These are phyloP conservation scores for Aureobasidium namibiae DNA, from an alignment of 2,329 filamentous ascomycete species.

Conservation along the genomic window DNA sequence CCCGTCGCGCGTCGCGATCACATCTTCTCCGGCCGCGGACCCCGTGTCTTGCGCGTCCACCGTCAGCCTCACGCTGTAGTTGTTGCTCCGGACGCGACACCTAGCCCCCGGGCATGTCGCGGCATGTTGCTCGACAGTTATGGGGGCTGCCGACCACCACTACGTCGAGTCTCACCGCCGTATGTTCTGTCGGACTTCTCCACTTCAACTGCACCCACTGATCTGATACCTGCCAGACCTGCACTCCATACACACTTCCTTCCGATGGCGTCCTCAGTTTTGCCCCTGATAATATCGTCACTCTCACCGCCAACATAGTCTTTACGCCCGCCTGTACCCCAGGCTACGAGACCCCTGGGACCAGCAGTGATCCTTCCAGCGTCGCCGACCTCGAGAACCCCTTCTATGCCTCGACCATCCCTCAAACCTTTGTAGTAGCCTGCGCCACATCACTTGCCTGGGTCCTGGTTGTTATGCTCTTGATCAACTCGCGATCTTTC, in stretches of 20 bases:
- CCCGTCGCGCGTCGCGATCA: not conserved
- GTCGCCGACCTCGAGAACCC: constrained; percentile 68
- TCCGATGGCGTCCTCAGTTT: constrained; percentile 50
- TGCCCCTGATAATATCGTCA: constrained; percentile 46
- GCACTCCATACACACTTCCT: constrained; percentile 55
- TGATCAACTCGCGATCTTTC: constrained; percentile 91
- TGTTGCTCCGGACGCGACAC: constrained; percentile 17
- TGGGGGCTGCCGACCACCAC: constrained; percentile 23
- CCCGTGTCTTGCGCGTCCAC: not conserved
- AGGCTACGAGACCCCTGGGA: constrained; percentile 26
- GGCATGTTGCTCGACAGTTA: constrained; percentile 22
- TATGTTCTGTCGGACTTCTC: not conserved
- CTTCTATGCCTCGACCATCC: constrained; percentile 89
- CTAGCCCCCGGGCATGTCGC: constrained; percentile 10
- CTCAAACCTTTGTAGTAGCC: constrained; percentile 86
- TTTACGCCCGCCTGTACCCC: constrained; percentile 52
- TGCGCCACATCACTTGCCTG: constrained; percentile 87
- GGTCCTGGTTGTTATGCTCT: constrained; percentile 84
- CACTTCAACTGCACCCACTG: not conserved
- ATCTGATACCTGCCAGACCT: constrained; percentile 35
- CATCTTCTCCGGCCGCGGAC: not conserved
- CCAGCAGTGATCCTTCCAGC: constrained; percentile 37
- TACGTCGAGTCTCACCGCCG: constrained; percentile 12
- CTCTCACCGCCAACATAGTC: constrained; percentile 50
- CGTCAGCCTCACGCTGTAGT: constrained; percentile 12